These are phyloP conservation scores for Eucalyptus albens DNA, from an alignment of 345 rosid species.

Conservation along the genomic window DNA sequence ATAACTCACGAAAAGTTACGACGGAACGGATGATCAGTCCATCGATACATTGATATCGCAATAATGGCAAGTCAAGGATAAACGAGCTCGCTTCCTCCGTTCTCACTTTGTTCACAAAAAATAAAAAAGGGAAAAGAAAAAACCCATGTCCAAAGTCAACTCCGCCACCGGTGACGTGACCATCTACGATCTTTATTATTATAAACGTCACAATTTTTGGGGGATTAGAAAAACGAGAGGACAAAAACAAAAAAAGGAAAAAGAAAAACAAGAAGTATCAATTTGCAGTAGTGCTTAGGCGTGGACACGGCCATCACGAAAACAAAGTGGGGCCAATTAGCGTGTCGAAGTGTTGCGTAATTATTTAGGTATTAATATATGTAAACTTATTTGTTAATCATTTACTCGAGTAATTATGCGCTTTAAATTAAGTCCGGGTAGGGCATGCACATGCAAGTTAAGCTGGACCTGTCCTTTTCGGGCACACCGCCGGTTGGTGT, in stretches of 20 bases:
- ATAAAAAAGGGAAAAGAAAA: fast-evolving
- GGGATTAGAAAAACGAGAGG: background rate
- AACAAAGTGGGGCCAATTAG: background rate
- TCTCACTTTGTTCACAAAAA: background rate
- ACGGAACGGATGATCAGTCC: background rate
- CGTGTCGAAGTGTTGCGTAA: background rate
- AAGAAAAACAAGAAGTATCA: background rate
- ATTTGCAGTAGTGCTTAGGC: background rate
- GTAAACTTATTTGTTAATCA: background rate
- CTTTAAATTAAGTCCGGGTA: background rate
- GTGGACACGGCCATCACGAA: background rate
- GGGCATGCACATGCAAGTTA: background rate
- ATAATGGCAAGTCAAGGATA: too few relatives aligned
- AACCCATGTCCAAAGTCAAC: background rate
- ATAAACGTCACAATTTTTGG: background rate
- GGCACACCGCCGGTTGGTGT: background rate
- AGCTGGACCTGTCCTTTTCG: background rate
- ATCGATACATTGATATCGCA: background rate
- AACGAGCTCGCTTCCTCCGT: background rate
- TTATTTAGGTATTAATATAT: background rate
- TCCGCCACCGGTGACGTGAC: background rate
- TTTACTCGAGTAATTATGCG: background rate
- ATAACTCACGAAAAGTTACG: background rate
- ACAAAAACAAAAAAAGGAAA: background rate
- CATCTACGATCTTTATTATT: background rate